These are phyloP conservation scores for Candida taoyuanica DNA, from an alignment of 805 yeast species.

Conservation along the genomic window DNA sequence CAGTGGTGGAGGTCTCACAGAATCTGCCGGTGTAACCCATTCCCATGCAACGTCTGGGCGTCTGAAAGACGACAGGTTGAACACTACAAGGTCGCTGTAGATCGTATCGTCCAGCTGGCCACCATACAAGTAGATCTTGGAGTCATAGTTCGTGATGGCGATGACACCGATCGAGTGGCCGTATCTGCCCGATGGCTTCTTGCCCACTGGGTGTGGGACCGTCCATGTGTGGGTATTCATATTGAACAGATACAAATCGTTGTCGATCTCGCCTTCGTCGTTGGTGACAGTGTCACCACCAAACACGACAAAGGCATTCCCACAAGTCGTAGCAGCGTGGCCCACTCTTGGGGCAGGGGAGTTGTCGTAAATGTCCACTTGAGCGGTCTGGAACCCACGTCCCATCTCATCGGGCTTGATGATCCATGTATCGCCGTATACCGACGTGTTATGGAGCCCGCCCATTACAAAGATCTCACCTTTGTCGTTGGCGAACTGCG, in stretches of 20 bases:
- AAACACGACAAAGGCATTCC: slow-evolving; percentile 90
- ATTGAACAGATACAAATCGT: slow-evolving; percentile 82
- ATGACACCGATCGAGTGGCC: slow-evolving; percentile 88
- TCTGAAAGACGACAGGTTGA: slow-evolving; percentile 83
- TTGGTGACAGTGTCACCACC: slow-evolving; percentile 96
- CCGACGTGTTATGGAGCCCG: slow-evolving; percentile 87
- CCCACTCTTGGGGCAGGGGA: slow-evolving; percentile 97
- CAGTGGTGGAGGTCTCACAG: slow-evolving; percentile 69
- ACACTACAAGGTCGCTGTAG: slow-evolving; percentile 79
- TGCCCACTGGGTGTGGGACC: slow-evolving; percentile 66
- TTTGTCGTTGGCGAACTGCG: slow-evolving; percentile 68
- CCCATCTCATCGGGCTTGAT: slow-evolving; percentile 45
- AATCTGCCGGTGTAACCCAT: slow-evolving; percentile 49
- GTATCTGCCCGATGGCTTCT: slow-evolving; percentile 85
- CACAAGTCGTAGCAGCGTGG: slow-evolving; percentile 86
- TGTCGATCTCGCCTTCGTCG: slow-evolving; percentile 73
- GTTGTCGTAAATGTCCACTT: slow-evolving; percentile 66
- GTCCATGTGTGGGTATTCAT: slow-evolving; percentile 77
- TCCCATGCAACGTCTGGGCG: slow-evolving; percentile 85
- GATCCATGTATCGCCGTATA: slow-evolving; percentile 95
- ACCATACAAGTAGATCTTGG: slow-evolving; percentile 78
- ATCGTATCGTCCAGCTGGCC: slow-evolving; percentile 86
- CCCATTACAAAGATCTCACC: slow-evolving; percentile 90
- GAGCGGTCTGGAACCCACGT: slow-evolving; percentile 37
- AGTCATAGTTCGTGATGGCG: slow-evolving; percentile 51